A percentile compares a stretch with the other conserved stretches of the same genome.
Evolutionary conservation across 2,329 filamentous ascomycete genomes (phyloP).

Genomic region (Colletotrichum sp.): DNA sequence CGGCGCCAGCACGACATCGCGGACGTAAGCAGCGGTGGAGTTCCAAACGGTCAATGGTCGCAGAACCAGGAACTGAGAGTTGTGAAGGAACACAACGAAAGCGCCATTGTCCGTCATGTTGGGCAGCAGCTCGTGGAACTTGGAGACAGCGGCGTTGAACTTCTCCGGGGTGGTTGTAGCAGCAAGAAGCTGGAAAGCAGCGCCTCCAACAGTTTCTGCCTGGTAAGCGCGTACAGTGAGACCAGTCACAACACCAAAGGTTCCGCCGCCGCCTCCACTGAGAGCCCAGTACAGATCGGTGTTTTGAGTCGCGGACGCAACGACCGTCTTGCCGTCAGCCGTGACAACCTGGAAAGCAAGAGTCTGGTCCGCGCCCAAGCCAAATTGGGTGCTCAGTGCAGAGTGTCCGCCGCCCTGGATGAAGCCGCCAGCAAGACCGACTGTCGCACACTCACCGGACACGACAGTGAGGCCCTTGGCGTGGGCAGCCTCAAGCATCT

Average conservation of each 20-base stretch:
- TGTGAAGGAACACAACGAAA: slow-evolving; percentile 54
- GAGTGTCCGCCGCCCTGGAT: slow-evolving; percentile 53
- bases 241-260: slow-evolving; percentile 55
- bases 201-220: slow-evolving; percentile 46
- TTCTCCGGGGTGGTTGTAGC: slow-evolving; percentile 32
- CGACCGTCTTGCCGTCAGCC: slow-evolving; percentile 44
- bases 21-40: slow-evolving; percentile 28
- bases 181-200: slow-evolving; percentile 44
- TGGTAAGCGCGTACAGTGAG: slow-evolving; percentile 55
- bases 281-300: slow-evolving; percentile 61
- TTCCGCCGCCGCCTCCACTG: slow-evolving; percentile 55
- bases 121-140: slow-evolving; percentile 47
- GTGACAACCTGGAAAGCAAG: slow-evolving; percentile 51
- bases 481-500: slow-evolving; percentile 46
- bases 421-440: slow-evolving; percentile 49
- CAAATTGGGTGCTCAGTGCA: slow-evolving; percentile 44
- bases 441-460: slow-evolving; percentile 22
- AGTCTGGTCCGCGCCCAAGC: slow-evolving; percentile 54
- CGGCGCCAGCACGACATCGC: slow-evolving; percentile 32
- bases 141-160: slow-evolving; percentile 53
- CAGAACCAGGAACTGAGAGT: slow-evolving; percentile 50
- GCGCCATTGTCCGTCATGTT: slow-evolving; percentile 54
- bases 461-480: slow-evolving; percentile 20
- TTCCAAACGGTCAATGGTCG: slow-evolving; percentile 30
- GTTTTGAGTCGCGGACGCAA: slow-evolving; percentile 46